These are phyloP conservation scores for Alternaria arborescens DNA, from an alignment of 2,329 filamentous ascomycete genomes.

Conservation along the genomic window DNA sequence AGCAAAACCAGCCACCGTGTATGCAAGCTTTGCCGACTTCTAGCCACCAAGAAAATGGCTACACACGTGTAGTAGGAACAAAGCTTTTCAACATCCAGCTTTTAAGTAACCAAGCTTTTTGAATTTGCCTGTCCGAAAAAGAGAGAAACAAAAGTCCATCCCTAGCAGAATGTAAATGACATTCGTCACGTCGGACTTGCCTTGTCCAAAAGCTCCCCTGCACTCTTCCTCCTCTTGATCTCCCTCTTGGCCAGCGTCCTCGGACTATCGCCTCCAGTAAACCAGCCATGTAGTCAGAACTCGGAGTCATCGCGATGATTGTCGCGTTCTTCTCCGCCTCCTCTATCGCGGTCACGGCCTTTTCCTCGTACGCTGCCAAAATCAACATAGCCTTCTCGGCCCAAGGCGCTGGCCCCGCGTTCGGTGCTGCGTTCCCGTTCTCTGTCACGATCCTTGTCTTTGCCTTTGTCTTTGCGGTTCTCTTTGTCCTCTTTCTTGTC, in stretches of 20 bases:
- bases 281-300: slow-evolving; percentile 51
- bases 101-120: no score
- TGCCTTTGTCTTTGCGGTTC: slow-evolving; percentile 23
- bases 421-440: slow-evolving; percentile 11
- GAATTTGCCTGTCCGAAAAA: not conserved
- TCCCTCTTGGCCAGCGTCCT: slow-evolving; percentile 27
- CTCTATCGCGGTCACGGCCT: not conserved
- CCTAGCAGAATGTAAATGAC: not conserved
- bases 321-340: slow-evolving; percentile 6
- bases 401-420: slow-evolving; percentile 32
- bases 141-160: not conserved
- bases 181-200: slow-evolving; percentile 4
- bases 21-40: not conserved
- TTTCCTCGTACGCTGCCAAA: slow-evolving; percentile 9
- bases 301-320: slow-evolving; percentile 30
- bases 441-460: slow-evolving; percentile 25
- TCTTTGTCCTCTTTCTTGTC: slow-evolving; percentile 29
- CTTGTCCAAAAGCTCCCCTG: slow-evolving; percentile 37
- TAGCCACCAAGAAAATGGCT: not conserved
- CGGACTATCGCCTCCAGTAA: slow-evolving; percentile 33
- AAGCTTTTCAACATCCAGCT: not conserved
- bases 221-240: slow-evolving; percentile 42
- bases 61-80: not conserved
- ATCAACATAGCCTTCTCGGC: slow-evolving; percentile 21
- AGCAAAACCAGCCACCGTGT: not conserved